Evolutionary conservation across 163 green algal species (phyloP), one percentile per base, ranked within the genome.

Genomic region (Trebouxiophyceae sp.): DNA sequence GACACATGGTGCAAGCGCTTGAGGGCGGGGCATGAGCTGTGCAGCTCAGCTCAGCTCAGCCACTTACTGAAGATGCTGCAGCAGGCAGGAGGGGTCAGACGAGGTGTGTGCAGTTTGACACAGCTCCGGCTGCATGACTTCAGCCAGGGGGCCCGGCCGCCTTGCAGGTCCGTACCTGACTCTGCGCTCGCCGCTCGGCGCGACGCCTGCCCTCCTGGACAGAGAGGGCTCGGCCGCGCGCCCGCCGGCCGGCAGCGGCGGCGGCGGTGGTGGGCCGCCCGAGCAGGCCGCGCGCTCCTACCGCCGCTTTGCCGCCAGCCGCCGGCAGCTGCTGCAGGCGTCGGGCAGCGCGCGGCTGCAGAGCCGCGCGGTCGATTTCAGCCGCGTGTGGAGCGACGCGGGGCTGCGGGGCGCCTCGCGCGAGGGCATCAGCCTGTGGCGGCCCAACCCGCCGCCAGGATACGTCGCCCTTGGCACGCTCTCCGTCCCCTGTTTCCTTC

Each of bases 151-250:
- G 50, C 50, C 12, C 24, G 22, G 22, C 50, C 29, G 24, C 27
- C 5, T 33, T 60, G 16, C 66, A 70, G 66, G 67, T 28, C 45
- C 44, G 22, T 60, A 54, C 39, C 71, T 65, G 27, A 87, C 93
- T 70, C 72, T 95, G 68, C 80, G 88, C 22, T 86, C 62, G 4
- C 87, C 88, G 0, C 54, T 92, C 31, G 86, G 86, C 7, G 69
- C 93, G 0, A 74, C 86, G 20, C 80, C 84, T 4, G 72, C 80
- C 20, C 68, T 65, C 6, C 74, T 85, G 39, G 46, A 44, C 12
- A 34, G 3, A 58, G 30, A 28, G 46, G 22, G 20, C 45, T 20
- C 26, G 8, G 57, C 54, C 19, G 54, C 57, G n/a, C 26, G n/a
- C 47, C 12, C 7, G n/a, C n/a, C n/a, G n/a, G n/a, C n/a, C n/a